Conservation (phyloP, 2,329 filamentous ascomycete species). For the Trichophyton schoenleinii region DNA sequence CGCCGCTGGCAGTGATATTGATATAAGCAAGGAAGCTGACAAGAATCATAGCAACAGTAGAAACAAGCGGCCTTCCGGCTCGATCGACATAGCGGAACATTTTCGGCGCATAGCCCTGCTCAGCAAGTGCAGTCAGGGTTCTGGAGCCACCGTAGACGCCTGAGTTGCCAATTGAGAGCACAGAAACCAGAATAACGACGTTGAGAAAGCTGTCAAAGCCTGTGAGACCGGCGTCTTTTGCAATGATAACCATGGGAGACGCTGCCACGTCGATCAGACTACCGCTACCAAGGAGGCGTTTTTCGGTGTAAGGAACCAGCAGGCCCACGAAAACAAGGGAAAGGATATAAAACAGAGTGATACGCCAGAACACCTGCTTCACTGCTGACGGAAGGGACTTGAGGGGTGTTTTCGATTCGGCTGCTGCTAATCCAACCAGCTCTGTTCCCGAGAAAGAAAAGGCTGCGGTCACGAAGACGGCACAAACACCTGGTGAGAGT, state of each 20-base stretch:
- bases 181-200: constrained; percentile 50
- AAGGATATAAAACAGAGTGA: constrained; percentile 39
- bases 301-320: constrained; percentile 31
- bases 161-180: constrained; percentile 48
- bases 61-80: constrained; percentile 33
- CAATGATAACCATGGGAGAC: constrained; percentile 56
- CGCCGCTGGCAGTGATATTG: constrained; percentile 33
- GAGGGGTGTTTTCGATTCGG: constrained; percentile 41
- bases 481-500: constrained; percentile 37
- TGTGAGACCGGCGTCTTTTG: constrained; percentile 47
- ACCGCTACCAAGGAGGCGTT: constrained; percentile 29
- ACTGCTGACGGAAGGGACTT: constrained; percentile 38
- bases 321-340: constrained; percentile 36
- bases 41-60: constrained; percentile 28
- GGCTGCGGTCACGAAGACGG: constrained; percentile 44
- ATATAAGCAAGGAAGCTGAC: constrained; percentile 34
- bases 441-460: constrained; percentile 48
- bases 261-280: constrained; percentile 32
- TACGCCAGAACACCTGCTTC: constrained; percentile 42
- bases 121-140: constrained; percentile 43
- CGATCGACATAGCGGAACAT: constrained; percentile 36
- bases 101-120: constrained; percentile 34
- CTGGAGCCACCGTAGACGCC: constrained; percentile 46
- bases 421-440: constrained; percentile 42
- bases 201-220: constrained; percentile 56